phyloP scores from a whole-genome alignment of 306 rosid genomes.

The Psophocarpus tetragonolobus region DNA sequence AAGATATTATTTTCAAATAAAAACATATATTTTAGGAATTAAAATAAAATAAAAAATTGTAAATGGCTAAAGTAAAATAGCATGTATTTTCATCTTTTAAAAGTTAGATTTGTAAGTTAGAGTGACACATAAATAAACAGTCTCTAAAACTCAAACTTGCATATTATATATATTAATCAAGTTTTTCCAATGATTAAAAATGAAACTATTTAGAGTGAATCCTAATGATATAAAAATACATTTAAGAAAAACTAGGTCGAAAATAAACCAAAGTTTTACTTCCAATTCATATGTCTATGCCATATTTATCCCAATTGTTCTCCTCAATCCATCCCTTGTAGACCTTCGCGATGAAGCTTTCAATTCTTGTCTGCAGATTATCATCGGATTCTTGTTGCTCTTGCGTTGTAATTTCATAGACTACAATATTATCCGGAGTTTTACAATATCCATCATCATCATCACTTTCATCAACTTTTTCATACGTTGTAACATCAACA shows the following conservation, averaged over 20 bases:
- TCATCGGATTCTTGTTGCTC: slow-evolving; percentile 37
- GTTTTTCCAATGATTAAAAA: neutral
- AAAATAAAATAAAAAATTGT: too few species aligned
- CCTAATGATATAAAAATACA: neutral
- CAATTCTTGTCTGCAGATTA: slow-evolving; percentile 33
- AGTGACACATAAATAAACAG: too few species aligned
- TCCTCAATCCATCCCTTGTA: slow-evolving; percentile 44
- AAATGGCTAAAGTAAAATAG: too few species aligned
- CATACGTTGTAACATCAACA: neutral
- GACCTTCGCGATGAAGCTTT: slow-evolving; percentile 47
- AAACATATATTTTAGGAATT: too few species aligned
- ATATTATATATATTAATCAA: neutral
- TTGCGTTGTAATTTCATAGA: slow-evolving; percentile 7
- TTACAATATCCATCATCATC: neutral
- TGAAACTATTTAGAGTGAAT: neutral
- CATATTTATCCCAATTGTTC: slow-evolving; percentile 27
- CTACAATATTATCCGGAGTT: neutral
- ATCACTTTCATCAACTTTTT: slow-evolving; percentile 18
- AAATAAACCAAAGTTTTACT: neutral
- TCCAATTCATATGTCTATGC: neutral
- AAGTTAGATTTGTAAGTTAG: too few species aligned
- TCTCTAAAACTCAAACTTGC: too few species aligned
- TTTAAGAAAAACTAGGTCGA: neutral
- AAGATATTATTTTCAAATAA: too few species aligned
- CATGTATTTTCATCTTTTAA: too few species aligned